Conservation (phyloP, 805 yeast genomes). For the Candida ponderosae region DNA sequence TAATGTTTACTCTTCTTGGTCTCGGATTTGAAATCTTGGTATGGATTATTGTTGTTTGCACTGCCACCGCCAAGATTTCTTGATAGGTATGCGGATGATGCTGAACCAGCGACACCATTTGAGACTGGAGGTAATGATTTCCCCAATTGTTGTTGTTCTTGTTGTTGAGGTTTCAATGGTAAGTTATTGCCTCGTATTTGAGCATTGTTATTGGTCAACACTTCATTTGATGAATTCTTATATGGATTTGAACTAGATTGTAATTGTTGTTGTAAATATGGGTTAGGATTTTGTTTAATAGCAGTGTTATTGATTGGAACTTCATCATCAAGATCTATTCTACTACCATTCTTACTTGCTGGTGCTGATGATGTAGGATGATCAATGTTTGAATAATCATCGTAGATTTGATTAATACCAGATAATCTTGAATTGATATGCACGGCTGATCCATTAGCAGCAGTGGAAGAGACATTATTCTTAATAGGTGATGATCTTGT, state of each 20-base stretch:
- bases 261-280: slow-evolving; percentile 1
- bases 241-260: slow-evolving; percentile 1
- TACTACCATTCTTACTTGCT: not conserved
- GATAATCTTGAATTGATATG: slow-evolving; percentile 14
- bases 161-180: too few species aligned
- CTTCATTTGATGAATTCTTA: not conserved
- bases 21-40: slow-evolving; percentile 1
- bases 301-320: slow-evolving; percentile 1
- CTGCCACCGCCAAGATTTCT: not conserved
- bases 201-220: too few species aligned
- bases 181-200: not conserved
- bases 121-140: slow-evolving; percentile 2
- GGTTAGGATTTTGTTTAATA: slow-evolving; percentile 5
- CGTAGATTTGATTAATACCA: slow-evolving; percentile 24
- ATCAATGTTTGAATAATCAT: slow-evolving; percentile 22
- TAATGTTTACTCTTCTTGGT: not conserved
- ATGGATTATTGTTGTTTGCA: not conserved
- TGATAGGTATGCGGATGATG: not conserved
- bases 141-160: slow-evolving; percentile 2
- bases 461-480: too few species aligned
- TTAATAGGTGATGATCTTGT: too few species aligned
- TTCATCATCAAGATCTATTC: not conserved
- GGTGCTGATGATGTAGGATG: slow-evolving; percentile 7
- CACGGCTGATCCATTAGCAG: too few species aligned
- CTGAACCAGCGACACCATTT: not conserved